phyloP scores from a whole-genome alignment of 2,329 filamentous ascomycete genomes.

The Pyrenophora seminiperda region DNA sequence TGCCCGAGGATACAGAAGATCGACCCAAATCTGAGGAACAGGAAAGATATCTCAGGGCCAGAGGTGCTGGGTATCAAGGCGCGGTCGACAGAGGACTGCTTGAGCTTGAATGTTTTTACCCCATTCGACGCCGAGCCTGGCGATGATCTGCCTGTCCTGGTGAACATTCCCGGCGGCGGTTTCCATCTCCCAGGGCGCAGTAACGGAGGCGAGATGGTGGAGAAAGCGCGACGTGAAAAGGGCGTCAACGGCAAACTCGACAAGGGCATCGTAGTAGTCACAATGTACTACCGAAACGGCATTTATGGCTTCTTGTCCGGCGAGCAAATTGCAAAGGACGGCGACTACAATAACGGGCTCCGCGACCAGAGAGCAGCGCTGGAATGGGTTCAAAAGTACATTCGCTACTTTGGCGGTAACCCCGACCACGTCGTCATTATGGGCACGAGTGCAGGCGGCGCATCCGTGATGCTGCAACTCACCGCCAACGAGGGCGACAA shows the following conservation, averaged over 20 bases:
- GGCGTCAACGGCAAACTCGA: slow-evolving; percentile 34
- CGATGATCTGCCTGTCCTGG: slow-evolving; percentile 46
- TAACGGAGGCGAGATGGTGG: slow-evolving; percentile 40
- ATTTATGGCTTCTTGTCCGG: slow-evolving; percentile 55
- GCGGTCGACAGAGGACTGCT: slow-evolving; percentile 47
- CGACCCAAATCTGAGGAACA: slow-evolving; percentile 31
- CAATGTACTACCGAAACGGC: slow-evolving; percentile 45
- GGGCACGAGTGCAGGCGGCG: slow-evolving; percentile 44
- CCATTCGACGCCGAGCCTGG: slow-evolving; percentile 41
- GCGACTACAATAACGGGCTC: slow-evolving; percentile 45
- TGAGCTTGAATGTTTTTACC: slow-evolving; percentile 49
- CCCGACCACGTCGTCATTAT: slow-evolving; percentile 55
- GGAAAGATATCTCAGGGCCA: slow-evolving; percentile 33
- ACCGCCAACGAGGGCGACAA: slow-evolving; percentile 41
- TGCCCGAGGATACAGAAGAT: slow-evolving; percentile 45
- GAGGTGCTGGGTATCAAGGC: slow-evolving; percentile 36
- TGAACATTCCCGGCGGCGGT: slow-evolving; percentile 55
- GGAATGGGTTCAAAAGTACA: slow-evolving; percentile 51
- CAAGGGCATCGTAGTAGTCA: slow-evolving; percentile 42
- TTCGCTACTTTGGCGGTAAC: slow-evolving; percentile 53
- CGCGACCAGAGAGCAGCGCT: slow-evolving; percentile 48
- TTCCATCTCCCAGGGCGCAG: slow-evolving; percentile 47
- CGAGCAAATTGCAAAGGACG: slow-evolving; percentile 45
- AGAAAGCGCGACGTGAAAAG: slow-evolving; percentile 36
- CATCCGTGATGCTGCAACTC: slow-evolving; percentile 38